Evolutionary conservation across 371 early-diverging fungal species (phyloP), one percentile per base, ranked within the genome.

Genomic region (Apophysomyces trapeziformis): DNA sequence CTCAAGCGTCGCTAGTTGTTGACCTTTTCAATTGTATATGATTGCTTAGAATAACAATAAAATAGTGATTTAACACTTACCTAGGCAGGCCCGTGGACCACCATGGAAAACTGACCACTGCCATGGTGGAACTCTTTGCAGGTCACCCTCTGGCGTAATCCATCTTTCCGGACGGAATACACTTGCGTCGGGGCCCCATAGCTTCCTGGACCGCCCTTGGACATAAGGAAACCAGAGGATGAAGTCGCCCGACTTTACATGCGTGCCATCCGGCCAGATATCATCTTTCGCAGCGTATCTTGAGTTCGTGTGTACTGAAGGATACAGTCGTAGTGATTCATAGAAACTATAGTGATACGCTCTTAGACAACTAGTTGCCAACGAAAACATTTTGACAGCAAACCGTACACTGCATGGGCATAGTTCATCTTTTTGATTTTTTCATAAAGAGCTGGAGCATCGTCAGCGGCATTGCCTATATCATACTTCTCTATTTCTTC

Each of bases 61-160:
- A n/a, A 50, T 26, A 26, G 3, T 26, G 21, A 8, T 21, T 21
- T 5, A 14, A 11, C n/a, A 16, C 38, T 38, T 63, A 63, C 78
- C 91, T 26, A 90, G 68, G 64, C 92, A 91, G 36, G 87, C 74
- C n/a, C 92, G 78, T 9, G 92, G 90, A 3, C 92, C 91, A 32
- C 80, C 87, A 60, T 89, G 84, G 76, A 89, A 89, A 6, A 74
- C 77, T n/a, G 80, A 67, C 80, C 80, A 80, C 56, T 69, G 45
- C 11, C 74, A 68, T 50, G 68, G 71, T n/a, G 65, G 39, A 41
- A 68, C 74, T 35, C 70, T 64, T 1, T 56, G 64, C 18, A 77
- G 59, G 12, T 67, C 64, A 26, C 81, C 71, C 4, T 74, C 66
- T 44, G 68, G 65, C 18, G 61, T 68, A 11, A 78, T 54, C 90